Evolutionary conservation across 257 asterid species (phyloP).

Genomic region (Rauvolfia tetraphylla): DNA sequence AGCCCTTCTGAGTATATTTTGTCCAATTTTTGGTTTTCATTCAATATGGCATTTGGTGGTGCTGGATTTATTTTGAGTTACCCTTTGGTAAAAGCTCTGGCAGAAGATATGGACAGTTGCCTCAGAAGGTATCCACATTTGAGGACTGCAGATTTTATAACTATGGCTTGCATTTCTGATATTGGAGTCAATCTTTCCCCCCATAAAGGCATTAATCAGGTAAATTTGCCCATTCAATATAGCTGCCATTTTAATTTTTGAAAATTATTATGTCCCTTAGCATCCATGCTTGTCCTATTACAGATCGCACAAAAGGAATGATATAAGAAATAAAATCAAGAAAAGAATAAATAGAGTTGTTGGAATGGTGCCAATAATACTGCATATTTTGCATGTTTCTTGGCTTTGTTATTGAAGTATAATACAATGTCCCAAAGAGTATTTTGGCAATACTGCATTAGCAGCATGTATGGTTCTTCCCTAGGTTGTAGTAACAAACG

Average conservation of each 20-base stretch:
- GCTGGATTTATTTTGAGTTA: constrained; percentile 59
- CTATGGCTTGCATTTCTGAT: constrained; percentile 55
- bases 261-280: no score
- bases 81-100: constrained; percentile 54
- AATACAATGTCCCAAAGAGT: constrained; percentile 15
- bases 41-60: constrained; percentile 68
- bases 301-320: no score
- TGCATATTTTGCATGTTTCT: no score
- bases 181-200: constrained; percentile 57
- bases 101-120: constrained; percentile 40
- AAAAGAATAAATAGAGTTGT: no score
- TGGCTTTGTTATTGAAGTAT: no score
- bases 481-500: no score
- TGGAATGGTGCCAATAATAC: no score
- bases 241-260: no score
- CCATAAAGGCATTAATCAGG: constrained; percentile 61
- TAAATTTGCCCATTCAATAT: neutral
- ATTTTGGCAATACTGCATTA: no score
- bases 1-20: constrained; percentile 47
- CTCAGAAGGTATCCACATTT: constrained; percentile 39
- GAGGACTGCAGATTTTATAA: constrained; percentile 47
- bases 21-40: constrained; percentile 47
- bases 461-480: no score
- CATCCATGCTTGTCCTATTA: no score
- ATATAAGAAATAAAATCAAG: no score